Percentiles rank a stretch among this genome's conserved stretches.
These are phyloP conservation scores for Chytriomyces sp. DNA, from an alignment of 192 early-diverging fungal genomes.

Conservation along the genomic window DNA sequence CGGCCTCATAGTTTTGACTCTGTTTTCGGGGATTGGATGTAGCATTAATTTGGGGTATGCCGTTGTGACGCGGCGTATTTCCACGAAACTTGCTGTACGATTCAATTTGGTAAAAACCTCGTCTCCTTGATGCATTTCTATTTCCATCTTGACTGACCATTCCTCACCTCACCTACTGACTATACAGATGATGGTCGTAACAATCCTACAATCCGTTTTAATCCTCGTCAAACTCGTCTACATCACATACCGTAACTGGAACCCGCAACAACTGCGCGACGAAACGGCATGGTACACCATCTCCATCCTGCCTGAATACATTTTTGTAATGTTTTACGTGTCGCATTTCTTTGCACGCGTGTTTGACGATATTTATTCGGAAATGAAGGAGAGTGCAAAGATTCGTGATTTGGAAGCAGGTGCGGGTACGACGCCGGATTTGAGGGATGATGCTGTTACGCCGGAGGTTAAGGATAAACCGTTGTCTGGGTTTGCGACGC, in stretches of 20 bases:
- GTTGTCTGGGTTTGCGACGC: too few species aligned
- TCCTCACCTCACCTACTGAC: too few species aligned
- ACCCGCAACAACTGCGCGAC: not conserved
- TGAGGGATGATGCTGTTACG: too few species aligned
- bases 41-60: not conserved
- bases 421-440: too few species aligned
- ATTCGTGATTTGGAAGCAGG: too few species aligned
- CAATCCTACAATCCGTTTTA: not conserved
- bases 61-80: not conserved
- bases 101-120: too few species aligned
- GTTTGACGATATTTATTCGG: not conserved
- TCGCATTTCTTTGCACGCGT: not conserved
- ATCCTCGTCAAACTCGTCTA: slow-evolving; percentile 2
- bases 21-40: not conserved
- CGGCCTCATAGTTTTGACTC: not conserved
- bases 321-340: not conserved
- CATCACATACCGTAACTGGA: slow-evolving; percentile 2
- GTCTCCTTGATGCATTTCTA: too few species aligned
- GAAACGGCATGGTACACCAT: slow-evolving; percentile 1
- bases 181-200: not conserved
- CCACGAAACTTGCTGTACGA: not conserved
- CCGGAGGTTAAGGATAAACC: too few species aligned
- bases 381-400: too few species aligned
- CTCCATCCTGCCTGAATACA: not conserved
- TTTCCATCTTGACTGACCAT: too few species aligned